Base-by-base conservation (phyloP, 2,329 filamentous ascomycete species). In the Leptographium flavum region DNA sequence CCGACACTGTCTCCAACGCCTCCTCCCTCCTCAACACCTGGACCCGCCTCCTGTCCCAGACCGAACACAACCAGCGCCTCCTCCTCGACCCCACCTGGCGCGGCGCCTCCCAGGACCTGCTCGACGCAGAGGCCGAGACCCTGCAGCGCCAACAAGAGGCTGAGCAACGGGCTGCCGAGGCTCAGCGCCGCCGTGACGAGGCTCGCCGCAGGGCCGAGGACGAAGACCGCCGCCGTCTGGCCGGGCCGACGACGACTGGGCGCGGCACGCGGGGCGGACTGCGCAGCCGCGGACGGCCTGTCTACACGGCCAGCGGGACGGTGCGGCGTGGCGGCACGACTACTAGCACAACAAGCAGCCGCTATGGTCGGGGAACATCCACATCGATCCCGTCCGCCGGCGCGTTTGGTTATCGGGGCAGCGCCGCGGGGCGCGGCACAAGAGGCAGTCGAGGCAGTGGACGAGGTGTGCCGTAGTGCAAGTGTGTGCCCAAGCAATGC, bases 11-110 rank as follows among this genome's bases (percentile, higher is more conserved):
- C 36, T 74, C 75, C 53, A 90, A 88, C 45, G 87, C 92, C 4
- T 93, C 88, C 14, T 84, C 83, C 1, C 74, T 98, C 14, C 78
- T 98, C 28, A 87, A 93, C 56, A 94, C 88, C 15, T 98, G 90
- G 90, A 94, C 87, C 9, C 81, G 87, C 43, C 95, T 98, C 53
- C 75, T 98, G 13, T 92, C 87, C 7, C 92, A 98, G 63, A 95
- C 92, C 5, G 92, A 98, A 63, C 92, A 98, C 64, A 96, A 94
- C 59, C 88, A 96, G 61, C 80, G 92, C 22, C 69, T 98, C 42
- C 81, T 98, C 38, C 71, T 96, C 39, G 83, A 94, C 57, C 84
- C 87, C 2, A 71, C 78, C 47, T 98, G 90, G 87, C 82, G 90
- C 58, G 92, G 92, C 46, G 84, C 88, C 25, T 84, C 78, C 5